Evolutionary conservation across 768 basidiomycete genomes (phyloP), one percentile per base, ranked within the genome.

Genomic region (Coprinopsis sp.): DNA sequence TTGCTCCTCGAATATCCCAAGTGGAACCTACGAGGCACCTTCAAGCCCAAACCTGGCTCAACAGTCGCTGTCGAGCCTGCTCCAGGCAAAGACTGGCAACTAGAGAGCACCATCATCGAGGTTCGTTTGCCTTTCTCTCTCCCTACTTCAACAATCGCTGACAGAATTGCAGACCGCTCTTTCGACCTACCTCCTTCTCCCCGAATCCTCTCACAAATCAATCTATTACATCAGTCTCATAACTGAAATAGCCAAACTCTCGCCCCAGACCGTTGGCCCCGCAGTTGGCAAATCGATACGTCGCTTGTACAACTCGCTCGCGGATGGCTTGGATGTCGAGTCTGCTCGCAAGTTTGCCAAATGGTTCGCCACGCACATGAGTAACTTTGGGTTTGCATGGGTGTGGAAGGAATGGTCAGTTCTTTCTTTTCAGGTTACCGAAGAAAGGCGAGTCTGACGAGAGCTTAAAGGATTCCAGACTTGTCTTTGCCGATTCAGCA

Each of bases 381-480:
- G 91, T 54, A 99, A 99, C 67, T 99, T 97, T 63, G 86, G 84
- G 21, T 99, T 97, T 67, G 83, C 86, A 57, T 98, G 96, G 96
- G 91, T 96, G 12, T 99, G 96, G 96, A 94, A 91, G 58, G 96
- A 98, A 76, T 99, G 96, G 95, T 93, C 42, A 36, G 82, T 66
- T 22, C 14, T 3, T 37, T 24, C 40, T 27, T 24, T 23, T 16
- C 6, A 21, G 19, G 6, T 28, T 18, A 3, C 25, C 13, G 2
- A 29, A 14, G 4, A 16, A 28, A 36, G 41, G 16, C 34, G 51
- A n/a, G 41, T 7, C 21, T 52, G 14, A 31, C 7, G 28, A 30
- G 18, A 21, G 37, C 41, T 27, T 53, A 5, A 44, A 98, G 95
- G 95, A 70, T 91, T 12, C 83, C 87, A 2, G 96, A 98, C 67